Conservation (phyloP, 768 basidiomycete species). For the Hygrocybe coccinea region DNA sequence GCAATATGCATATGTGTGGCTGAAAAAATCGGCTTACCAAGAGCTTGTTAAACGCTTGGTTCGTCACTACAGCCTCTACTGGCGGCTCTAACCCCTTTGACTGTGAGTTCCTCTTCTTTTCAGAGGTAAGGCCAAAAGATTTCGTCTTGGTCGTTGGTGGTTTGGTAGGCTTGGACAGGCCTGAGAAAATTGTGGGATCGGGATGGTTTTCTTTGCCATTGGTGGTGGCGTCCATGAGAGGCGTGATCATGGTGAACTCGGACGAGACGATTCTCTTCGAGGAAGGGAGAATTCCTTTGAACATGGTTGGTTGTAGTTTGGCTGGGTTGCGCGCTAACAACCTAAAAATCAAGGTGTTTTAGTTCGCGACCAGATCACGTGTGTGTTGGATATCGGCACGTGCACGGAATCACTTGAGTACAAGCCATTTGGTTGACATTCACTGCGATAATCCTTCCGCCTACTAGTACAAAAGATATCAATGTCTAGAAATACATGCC, state of each 20-base stretch:
- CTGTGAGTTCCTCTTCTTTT: conserved; percentile 42
- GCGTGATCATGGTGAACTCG: conserved; percentile 71
- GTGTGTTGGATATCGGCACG: too few relatives aligned
- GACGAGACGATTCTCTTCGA: conserved; percentile 59
- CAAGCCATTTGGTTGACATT: too few relatives aligned
- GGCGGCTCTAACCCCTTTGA: conserved; percentile 33
- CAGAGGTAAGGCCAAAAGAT: conserved; percentile 30
- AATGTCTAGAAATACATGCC: too few relatives aligned
- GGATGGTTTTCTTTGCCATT: conserved; percentile 65
- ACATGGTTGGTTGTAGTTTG: background rate
- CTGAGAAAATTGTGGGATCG: conserved; percentile 14
- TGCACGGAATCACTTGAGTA: too few relatives aligned
- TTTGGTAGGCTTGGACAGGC: conserved; percentile 11
- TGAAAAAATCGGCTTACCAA: conserved; percentile 70
- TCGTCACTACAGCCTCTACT: conserved; percentile 38
- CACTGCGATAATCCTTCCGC: too few relatives aligned
- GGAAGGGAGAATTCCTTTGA: conserved; percentile 61
- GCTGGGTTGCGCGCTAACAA: background rate
- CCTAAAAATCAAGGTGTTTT: too few relatives aligned
- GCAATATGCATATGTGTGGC: too few relatives aligned
- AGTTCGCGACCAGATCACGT: too few relatives aligned
- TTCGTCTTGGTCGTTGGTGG: conserved; percentile 25
- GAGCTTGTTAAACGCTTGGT: conserved; percentile 75
- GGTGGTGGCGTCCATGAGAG: conserved; percentile 40
- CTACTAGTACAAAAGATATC: too few relatives aligned